These are phyloP conservation scores for Cladosporium sp. DNA, from an alignment of 2,329 filamentous ascomycete species.

Conservation along the genomic window DNA sequence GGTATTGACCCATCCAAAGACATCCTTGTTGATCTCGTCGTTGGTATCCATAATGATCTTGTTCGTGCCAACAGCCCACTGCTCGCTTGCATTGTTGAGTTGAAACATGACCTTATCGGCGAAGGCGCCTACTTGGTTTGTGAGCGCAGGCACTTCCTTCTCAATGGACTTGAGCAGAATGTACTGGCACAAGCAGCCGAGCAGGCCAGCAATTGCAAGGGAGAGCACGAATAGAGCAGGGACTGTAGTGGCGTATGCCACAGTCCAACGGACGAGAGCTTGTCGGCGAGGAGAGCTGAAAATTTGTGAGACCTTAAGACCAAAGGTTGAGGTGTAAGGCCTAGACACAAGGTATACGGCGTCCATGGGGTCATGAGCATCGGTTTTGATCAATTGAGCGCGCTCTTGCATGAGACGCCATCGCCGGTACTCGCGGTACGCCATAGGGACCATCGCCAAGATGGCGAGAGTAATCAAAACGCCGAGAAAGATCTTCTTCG, in stretches of 20 bases:
- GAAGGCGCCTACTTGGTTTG: constrained; percentile 69
- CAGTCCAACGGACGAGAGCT: constrained; percentile 70
- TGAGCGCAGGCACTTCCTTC: constrained; percentile 68
- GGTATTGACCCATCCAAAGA: constrained; percentile 82
- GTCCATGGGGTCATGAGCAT: constrained; percentile 74
- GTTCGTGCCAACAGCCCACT: constrained; percentile 75
- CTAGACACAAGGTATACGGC: constrained; percentile 81
- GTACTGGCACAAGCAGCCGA: constrained; percentile 76
- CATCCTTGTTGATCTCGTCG: constrained; percentile 70
- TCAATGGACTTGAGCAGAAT: constrained; percentile 68
- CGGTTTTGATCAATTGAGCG: constrained; percentile 57
- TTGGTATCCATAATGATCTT: constrained; percentile 59
- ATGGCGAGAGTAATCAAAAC: constrained; percentile 66
- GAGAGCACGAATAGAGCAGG: constrained; percentile 81
- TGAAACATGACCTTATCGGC: constrained; percentile 69
- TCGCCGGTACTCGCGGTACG: constrained; percentile 69
- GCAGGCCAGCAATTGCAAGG: constrained; percentile 72
- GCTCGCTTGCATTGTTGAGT: constrained; percentile 64
- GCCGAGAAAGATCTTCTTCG: constrained; percentile 70
- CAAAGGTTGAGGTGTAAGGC: constrained; percentile 65
- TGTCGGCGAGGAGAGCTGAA: constrained; percentile 61
- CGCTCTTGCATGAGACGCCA: constrained; percentile 69
- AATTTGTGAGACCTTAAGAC: constrained; percentile 61
- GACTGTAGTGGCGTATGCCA: constrained; percentile 80
- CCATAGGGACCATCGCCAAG: constrained; percentile 70